A percentile compares a stretch with the other conserved stretches of the same genome.
phyloP scores from a whole-genome alignment of 208 protist genomes.

The Porcisia deanei region DNA sequence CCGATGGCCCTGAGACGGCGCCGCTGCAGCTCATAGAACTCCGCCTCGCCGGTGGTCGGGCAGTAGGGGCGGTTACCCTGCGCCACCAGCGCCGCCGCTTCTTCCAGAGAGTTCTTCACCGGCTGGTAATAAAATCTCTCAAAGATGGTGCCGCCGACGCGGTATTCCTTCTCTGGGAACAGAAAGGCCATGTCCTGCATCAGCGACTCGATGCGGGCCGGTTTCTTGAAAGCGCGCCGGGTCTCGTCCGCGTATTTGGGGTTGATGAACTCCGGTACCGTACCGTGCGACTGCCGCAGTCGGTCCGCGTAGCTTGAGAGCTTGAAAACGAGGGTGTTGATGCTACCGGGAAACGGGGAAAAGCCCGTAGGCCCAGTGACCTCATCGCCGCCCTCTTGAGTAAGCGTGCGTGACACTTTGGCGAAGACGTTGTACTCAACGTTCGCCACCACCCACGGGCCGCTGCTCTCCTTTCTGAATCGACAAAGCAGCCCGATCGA shows the following conservation, averaged over 20 bases:
- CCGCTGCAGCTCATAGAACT: slow-evolving; percentile 69
- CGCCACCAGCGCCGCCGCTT: slow-evolving; percentile 48
- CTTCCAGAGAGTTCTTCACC: slow-evolving; percentile 83
- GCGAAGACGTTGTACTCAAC: slow-evolving; percentile 91
- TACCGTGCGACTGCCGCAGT: slow-evolving; percentile 60
- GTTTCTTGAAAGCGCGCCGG: slow-evolving; percentile 66
- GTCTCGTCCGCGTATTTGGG: slow-evolving; percentile 87
- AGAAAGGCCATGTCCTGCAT: slow-evolving; percentile 89
- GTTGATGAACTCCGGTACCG: slow-evolving; percentile 95
- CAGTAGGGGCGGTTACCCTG: slow-evolving; percentile 57
- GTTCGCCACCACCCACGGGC: slow-evolving; percentile 49
- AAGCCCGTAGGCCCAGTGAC: slow-evolving; percentile 34
- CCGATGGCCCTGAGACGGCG: slow-evolving; percentile 60
- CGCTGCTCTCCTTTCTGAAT: slow-evolving; percentile 20
- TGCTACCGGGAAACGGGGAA: slow-evolving; percentile 92
- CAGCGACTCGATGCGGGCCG: slow-evolving; percentile 87
- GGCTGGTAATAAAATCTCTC: slow-evolving; percentile 82
- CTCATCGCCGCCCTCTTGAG: slow-evolving; percentile 47
- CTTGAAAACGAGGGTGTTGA: slow-evolving; percentile 90
- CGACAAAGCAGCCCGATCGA: slow-evolving; percentile 75
- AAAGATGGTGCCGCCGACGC: slow-evolving; percentile 75
- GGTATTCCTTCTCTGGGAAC: slow-evolving; percentile 49
- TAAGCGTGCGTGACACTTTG: slow-evolving; percentile 47
- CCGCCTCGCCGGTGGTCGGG: slow-evolving; percentile 70
- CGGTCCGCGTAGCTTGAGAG: slow-evolving; percentile 59